These are phyloP conservation scores for Globisporangium radiosum DNA, from an alignment of 352 stramenopile genomes.

Conservation along the genomic window DNA sequence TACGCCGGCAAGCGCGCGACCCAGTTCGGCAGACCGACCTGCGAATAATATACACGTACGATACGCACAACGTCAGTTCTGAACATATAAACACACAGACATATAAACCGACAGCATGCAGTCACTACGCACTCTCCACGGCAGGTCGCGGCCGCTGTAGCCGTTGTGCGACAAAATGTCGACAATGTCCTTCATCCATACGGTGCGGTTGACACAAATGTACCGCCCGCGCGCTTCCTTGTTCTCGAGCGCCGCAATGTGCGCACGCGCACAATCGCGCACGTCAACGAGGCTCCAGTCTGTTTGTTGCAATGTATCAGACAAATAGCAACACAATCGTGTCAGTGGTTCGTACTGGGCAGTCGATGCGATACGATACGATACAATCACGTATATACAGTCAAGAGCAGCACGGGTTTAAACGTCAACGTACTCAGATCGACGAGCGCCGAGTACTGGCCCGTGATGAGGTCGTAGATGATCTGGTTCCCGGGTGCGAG, in stretches of 20 bases:
- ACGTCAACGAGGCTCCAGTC: slow-evolving; percentile 86
- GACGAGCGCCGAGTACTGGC: slow-evolving; percentile 81
- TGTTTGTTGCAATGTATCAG: slow-evolving; percentile 18
- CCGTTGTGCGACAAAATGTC: slow-evolving; percentile 80
- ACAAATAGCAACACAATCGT: not conserved
- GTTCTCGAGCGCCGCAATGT: slow-evolving; percentile 80
- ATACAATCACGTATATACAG: slow-evolving; percentile 34
- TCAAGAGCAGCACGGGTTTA: not conserved
- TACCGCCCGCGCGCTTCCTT: slow-evolving; percentile 78
- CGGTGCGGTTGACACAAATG: slow-evolving; percentile 78
- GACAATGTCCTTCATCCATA: slow-evolving; percentile 88
- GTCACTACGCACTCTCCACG: slow-evolving; percentile 41
- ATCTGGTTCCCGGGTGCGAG: slow-evolving; percentile 79
- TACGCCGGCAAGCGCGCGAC: slow-evolving; percentile 81
- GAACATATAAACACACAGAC: not conserved
- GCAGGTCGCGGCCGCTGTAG: slow-evolving; percentile 82
- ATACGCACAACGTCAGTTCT: not conserved
- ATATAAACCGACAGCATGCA: not conserved
- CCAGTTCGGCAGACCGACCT: slow-evolving; percentile 77
- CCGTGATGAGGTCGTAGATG: slow-evolving; percentile 84
- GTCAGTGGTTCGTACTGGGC: not conserved
- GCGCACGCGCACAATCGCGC: slow-evolving; percentile 71
- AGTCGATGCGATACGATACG: not conserved
- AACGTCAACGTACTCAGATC: slow-evolving; percentile 54
- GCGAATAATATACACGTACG: not conserved